Evolutionary conservation across 345 rosid genomes (phyloP).

Genomic region (rapeseed (Brassica napus)): DNA sequence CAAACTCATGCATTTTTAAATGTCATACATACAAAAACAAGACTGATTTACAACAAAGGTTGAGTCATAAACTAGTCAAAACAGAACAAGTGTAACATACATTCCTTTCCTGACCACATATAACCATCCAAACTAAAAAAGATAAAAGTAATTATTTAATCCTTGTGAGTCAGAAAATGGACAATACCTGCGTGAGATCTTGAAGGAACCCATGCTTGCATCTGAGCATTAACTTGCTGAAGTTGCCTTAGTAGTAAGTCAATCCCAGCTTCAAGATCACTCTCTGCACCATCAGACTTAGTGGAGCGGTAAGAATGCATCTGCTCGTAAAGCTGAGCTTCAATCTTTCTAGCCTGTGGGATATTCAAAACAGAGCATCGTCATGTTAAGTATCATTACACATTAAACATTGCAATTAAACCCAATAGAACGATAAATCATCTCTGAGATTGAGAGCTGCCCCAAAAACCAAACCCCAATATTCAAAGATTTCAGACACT

Average conservation of each 20-base stretch:
- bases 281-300: constrained; percentile 62
- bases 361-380: constrained; percentile 11
- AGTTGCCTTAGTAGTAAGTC: constrained; percentile 68
- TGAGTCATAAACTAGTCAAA: no score
- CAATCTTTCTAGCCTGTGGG: constrained; percentile 84
- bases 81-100: neutral
- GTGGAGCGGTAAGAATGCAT: constrained; percentile 86
- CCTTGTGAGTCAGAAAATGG: neutral
- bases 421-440: neutral
- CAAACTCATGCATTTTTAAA: constrained; percentile 80
- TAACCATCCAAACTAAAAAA: no score
- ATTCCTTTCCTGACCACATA: neutral
- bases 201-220: constrained; percentile 98
- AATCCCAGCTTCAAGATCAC: constrained; percentile 77
- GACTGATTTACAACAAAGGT: no score
- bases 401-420: neutral
- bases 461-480: no score
- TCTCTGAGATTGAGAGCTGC: no score
- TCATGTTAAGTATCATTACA: neutral
- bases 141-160: neutral
- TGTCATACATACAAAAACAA: constrained; percentile 5
- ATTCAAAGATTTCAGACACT: neutral
- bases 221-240: constrained; percentile 80
- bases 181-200: constrained; percentile 66
- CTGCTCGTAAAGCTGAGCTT: constrained; percentile 97